Conservation (phyloP, 2,329 filamentous ascomycete genomes). For the Paecilomyces dactylethromorphus region DNA sequence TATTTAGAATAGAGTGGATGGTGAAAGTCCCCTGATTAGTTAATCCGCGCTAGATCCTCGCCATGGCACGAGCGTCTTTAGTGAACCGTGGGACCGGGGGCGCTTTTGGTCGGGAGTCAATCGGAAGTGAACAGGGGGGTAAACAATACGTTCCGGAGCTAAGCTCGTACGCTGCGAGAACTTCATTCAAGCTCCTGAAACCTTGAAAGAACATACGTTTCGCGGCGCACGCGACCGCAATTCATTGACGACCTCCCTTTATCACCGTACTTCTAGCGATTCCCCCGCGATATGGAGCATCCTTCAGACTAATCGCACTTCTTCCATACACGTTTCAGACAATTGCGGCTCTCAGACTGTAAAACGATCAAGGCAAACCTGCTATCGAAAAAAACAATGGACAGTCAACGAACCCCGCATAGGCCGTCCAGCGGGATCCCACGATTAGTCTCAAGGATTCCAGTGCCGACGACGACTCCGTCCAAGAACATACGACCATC, state of each 20-base stretch:
- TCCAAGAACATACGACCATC: constrained; percentile 39
- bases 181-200: neutral
- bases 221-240: neutral
- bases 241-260: neutral
- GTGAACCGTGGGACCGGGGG: neutral
- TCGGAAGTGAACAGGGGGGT: neutral
- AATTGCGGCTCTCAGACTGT: neutral
- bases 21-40: neutral
- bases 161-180: neutral
- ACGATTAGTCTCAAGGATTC: constrained; percentile 46
- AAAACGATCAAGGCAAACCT: neutral
- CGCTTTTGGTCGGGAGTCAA: neutral
- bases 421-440: constrained; percentile 38
- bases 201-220: neutral
- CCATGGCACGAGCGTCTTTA: neutral
- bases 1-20: neutral
- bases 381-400: constrained; percentile 20
- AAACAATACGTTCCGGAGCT: constrained; percentile 6
- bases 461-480: constrained; percentile 39
- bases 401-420: constrained; percentile 22
- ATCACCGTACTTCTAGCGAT: neutral
- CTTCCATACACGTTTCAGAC: neutral
- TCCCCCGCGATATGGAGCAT: neutral
- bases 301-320: neutral
- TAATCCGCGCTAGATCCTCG: neutral